Percentiles rank a stretch among this genome's conserved stretches.
phyloP scores from a whole-genome alignment of 176 grass and related monocot species.

The Tuctoria greenei region DNA sequence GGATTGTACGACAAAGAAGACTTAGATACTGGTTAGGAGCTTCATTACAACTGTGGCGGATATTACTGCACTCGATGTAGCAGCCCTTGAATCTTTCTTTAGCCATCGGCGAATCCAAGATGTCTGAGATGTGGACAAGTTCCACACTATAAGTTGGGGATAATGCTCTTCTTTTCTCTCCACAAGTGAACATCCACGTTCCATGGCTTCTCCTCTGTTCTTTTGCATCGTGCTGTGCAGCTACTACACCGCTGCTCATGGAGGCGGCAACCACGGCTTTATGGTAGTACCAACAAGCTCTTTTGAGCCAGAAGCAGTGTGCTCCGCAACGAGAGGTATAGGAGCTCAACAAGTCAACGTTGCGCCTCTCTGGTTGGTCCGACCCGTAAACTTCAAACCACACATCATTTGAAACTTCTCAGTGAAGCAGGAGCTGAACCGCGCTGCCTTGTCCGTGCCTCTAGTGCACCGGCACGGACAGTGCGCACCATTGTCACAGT shows the following conservation, averaged over 20 bases:
- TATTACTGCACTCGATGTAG: neutral
- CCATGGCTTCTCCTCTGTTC: neutral
- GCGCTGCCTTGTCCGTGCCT: neutral
- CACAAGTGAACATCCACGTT: neutral
- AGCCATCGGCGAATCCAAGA: neutral
- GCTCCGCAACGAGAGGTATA: slow-evolving; percentile 3
- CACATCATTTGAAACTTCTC: neutral
- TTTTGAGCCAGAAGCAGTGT: neutral
- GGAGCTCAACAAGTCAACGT: neutral
- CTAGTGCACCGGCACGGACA: slow-evolving; percentile 32
- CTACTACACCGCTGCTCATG: neutral
- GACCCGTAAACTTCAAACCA: neutral
- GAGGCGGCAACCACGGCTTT: neutral
- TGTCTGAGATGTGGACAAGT: neutral
- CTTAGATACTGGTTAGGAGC: neutral
- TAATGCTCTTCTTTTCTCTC: neutral
- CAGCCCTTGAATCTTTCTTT: neutral
- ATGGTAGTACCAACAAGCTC: neutral
- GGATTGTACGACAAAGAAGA: neutral
- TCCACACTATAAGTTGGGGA: neutral
- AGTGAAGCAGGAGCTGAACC: neutral
- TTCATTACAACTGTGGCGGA: neutral
- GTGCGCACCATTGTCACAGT: neutral
- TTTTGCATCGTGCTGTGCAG: neutral
- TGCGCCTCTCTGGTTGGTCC: neutral